These are phyloP conservation scores for Gnomoniopsis sp. DNA, from an alignment of 2,329 filamentous ascomycete genomes.

Conservation along the genomic window DNA sequence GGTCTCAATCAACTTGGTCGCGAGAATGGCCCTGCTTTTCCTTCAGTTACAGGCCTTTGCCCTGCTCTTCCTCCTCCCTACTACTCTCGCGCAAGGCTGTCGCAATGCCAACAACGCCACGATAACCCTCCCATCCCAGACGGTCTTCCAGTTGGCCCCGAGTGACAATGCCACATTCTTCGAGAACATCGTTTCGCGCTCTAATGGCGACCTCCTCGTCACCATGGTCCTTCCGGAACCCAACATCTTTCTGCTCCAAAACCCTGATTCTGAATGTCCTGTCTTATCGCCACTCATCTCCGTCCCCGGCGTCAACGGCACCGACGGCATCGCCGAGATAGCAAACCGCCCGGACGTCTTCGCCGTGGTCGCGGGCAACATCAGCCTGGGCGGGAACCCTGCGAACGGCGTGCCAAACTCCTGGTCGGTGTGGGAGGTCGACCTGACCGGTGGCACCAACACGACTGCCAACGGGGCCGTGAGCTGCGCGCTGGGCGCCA, in stretches of 20 bases:
- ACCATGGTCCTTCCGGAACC: slow-evolving; percentile 27
- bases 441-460: slow-evolving; percentile 4
- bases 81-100: not conserved
- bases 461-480: not conserved
- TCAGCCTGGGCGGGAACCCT: slow-evolving; percentile 9
- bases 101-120: slow-evolving; percentile 7
- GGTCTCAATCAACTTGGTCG: not conserved
- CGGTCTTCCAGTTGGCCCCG: slow-evolving; percentile 1
- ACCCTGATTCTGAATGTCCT: slow-evolving; percentile 22
- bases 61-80: not conserved
- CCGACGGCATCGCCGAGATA: slow-evolving; percentile 31
- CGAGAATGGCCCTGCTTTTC: not conserved
- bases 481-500: not conserved
- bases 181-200: slow-evolving; percentile 32
- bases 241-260: slow-evolving; percentile 27
- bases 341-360: slow-evolving; percentile 19
- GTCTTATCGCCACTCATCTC: slow-evolving; percentile 25
- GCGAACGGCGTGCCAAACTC: slow-evolving; percentile 16
- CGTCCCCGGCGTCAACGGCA: slow-evolving; percentile 25
- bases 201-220: slow-evolving; percentile 29
- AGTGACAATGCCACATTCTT: slow-evolving; percentile 22
- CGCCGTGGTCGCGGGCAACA: slow-evolving; percentile 18
- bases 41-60: not conserved
- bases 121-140: slow-evolving; percentile 2
- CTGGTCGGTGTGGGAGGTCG: slow-evolving; percentile 21